phyloP scores from a whole-genome alignment of 1,284 basidiomycete genomes.

The Takashimella tepidaria region DNA sequence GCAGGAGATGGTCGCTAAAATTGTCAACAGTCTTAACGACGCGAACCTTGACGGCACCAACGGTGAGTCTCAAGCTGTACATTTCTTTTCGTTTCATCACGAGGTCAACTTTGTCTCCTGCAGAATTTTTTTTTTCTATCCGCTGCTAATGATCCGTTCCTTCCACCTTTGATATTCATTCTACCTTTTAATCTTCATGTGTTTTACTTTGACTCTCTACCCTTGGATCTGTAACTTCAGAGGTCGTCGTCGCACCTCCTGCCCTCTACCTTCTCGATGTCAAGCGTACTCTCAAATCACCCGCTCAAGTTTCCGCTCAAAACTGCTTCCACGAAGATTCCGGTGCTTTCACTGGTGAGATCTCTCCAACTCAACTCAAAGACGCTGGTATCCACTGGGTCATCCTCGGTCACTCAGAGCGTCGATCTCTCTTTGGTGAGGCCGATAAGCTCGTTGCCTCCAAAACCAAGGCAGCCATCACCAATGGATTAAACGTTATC shows the following conservation, averaged over 20 bases:
- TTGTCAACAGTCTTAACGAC: constrained; percentile 66
- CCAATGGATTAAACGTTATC: constrained; percentile 74
- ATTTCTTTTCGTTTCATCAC: background rate
- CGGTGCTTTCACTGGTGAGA: constrained; percentile 95
- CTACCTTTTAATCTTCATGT: background rate
- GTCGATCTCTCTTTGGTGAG: constrained; percentile 88
- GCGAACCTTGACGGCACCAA: constrained; percentile 68
- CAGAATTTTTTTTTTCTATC: background rate
- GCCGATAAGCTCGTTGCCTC: constrained; percentile 74
- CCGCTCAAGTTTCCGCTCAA: constrained; percentile 79
- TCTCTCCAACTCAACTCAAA: constrained; percentile 75
- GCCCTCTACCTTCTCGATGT: constrained; percentile 73
- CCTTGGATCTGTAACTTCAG: constrained; percentile 48
- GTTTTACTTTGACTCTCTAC: background rate
- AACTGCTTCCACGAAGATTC: constrained; percentile 80
- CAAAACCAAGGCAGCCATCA: constrained; percentile 67
- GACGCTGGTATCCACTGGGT: constrained; percentile 87
- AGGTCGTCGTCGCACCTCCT: constrained; percentile 90
- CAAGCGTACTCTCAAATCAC: constrained; percentile 57
- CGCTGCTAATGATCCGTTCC: constrained; percentile 1
- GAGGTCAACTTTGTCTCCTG: background rate
- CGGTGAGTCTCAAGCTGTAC: constrained; percentile 53
- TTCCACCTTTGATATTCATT: constrained; percentile 1
- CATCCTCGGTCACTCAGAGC: constrained; percentile 96
- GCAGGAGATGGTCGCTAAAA: constrained; percentile 58